A percentile compares a stretch with the other conserved stretches of the same genome.
Conservation (phyloP, 805 yeast genomes). For the Deakozyma indianensis region DNA sequence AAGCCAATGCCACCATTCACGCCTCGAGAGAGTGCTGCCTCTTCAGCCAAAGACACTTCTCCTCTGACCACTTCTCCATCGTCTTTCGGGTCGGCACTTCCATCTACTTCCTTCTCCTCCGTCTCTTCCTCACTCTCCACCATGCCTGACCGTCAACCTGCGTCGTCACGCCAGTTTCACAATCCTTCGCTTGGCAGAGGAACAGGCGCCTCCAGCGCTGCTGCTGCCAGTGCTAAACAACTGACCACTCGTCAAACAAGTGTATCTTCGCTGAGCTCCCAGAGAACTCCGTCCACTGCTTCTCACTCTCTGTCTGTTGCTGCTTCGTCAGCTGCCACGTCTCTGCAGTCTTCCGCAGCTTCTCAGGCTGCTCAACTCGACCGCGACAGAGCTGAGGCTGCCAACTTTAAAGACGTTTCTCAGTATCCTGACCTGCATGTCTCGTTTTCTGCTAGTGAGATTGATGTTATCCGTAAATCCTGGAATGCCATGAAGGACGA, state of each 20-base stretch:
- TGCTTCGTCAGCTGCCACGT: neutral
- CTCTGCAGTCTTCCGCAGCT: neutral
- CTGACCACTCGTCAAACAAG: too few relatives aligned
- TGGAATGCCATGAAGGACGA: slow-evolving; percentile 14
- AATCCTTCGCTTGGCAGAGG: neutral
- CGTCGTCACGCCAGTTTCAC: slow-evolving; percentile 1
- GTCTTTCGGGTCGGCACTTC: neutral
- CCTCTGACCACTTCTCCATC: too few relatives aligned
- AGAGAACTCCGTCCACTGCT: too few relatives aligned
- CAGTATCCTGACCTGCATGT: slow-evolving; percentile 9
- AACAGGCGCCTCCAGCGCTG: neutral
- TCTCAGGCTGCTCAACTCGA: slow-evolving; percentile 2
- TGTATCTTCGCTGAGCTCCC: too few relatives aligned
- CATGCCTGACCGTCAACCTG: neutral
- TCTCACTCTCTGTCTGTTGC: neutral
- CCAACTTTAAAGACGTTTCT: neutral
- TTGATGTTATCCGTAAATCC: slow-evolving; percentile 6
- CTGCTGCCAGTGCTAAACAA: neutral
- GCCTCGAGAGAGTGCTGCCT: too few relatives aligned
- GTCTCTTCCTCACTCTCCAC: neutral
- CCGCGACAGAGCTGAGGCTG: neutral
- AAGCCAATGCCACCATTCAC: too few relatives aligned
- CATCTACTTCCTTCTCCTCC: neutral
- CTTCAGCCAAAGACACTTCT: too few relatives aligned
- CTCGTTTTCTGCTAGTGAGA: slow-evolving; percentile 8